Base-by-base conservation (phyloP, 208 protist species). In the Trypanosoma congolense region DNA sequence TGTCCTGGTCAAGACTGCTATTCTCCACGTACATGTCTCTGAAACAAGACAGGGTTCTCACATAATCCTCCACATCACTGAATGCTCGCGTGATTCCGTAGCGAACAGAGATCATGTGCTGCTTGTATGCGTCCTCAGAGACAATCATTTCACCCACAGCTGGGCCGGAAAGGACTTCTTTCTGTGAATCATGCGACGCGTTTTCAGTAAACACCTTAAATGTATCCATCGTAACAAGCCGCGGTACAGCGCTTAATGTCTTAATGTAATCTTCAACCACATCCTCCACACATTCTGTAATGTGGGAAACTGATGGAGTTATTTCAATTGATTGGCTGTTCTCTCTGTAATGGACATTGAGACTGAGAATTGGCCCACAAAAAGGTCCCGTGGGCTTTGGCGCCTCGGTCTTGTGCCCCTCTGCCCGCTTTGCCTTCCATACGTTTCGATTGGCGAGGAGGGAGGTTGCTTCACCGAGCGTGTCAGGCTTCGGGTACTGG, bases 151-250 rank as follows among this genome's bases (percentile, higher is more conserved):
- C 91, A 25, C 67, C 64, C 26, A 97, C 85, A 52, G 94, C 87
- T 12, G 91, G 88, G 12, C 91, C 93, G 42, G 73, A 70, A 36
- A 75, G 75, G 21, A 72, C 36, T 53, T 83, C 85, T 46, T 76
- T 58, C 9, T 71, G 56, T 18, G 66, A 19, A 31, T 67, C 62
- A 52, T 96, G 83, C 28, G 83, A 69, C 22, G 75, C 66, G 40
- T 84, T 84, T 18, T 86, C 65, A 8, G 86, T 93, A 68, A 93
- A 97, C 16, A 90, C 75, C 58, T 95, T 94, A 73, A 97, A 97
- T 31, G 75, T 62, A 53, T 88, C 79, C 68, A 95, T 92, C 25
- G 68, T 70, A 10, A 91, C 73, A 8, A 97, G 62, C 12, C 85
- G 83, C 48, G 85, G 89, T 12, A 96, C 76, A 22, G 76, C 70